Evolutionary conservation across 2,329 filamentous ascomycete species (phyloP).

Genomic region (Xylaria sp.): DNA sequence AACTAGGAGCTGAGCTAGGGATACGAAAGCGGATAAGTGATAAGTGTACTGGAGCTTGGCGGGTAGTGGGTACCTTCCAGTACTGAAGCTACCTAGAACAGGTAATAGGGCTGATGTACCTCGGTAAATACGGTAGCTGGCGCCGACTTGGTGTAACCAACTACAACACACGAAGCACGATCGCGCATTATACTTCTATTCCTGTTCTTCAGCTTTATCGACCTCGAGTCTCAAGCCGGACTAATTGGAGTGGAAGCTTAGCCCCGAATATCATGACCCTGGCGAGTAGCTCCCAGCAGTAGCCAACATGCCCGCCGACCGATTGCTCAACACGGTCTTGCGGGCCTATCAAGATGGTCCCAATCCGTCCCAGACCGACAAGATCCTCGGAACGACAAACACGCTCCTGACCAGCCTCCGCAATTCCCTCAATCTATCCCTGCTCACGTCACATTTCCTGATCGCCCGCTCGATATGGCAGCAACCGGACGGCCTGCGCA

Average conservation of each 20-base stretch:
- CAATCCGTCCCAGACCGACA: constrained; percentile 62
- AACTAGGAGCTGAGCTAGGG: constrained; percentile 1
- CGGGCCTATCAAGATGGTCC: constrained; percentile 67
- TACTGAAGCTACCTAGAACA: not conserved
- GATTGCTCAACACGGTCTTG: constrained; percentile 73
- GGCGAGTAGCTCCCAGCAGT: not conserved
- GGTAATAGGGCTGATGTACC: constrained; percentile 37
- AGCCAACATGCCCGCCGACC: constrained; percentile 71
- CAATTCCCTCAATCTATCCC: constrained; percentile 79
- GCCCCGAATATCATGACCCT: constrained; percentile 23
- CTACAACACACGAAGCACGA: not conserved
- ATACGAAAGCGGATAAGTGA: not conserved
- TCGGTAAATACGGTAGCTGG: constrained; percentile 39
- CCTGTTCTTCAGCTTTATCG: not conserved
- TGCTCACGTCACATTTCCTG: constrained; percentile 78
- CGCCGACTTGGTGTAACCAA: not conserved
- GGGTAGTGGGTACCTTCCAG: not conserved
- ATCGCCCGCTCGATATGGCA: constrained; percentile 78
- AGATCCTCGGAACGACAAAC: constrained; percentile 73
- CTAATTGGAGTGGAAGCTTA: not conserved
- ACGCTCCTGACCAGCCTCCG: constrained; percentile 75
- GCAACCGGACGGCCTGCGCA: constrained; percentile 68
- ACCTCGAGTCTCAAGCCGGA: not conserved
- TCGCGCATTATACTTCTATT: not conserved
- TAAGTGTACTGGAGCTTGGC: not conserved